phyloP scores from a whole-genome alignment of 768 basidiomycete species.

The Agaricus sinodeliciosus region DNA sequence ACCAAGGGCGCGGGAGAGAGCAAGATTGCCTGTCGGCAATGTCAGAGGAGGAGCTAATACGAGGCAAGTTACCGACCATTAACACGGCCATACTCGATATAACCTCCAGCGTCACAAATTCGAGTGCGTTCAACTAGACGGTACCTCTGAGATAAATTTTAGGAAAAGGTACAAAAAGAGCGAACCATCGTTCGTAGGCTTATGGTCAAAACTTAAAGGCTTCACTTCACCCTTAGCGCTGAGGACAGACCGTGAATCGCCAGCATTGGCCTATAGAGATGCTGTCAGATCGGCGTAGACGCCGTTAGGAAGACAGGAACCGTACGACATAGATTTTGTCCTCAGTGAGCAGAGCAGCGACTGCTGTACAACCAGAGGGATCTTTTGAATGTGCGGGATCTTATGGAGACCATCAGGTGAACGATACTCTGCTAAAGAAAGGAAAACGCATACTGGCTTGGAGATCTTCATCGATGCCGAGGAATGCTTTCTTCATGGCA shows the following conservation, averaged over 20 bases:
- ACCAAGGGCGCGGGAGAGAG: constrained; percentile 89
- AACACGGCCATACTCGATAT: constrained; percentile 93
- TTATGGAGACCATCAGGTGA: constrained; percentile 23
- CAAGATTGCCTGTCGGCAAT: constrained; percentile 73
- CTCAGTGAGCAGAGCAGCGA: constrained; percentile 83
- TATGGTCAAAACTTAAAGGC: constrained; percentile 90
- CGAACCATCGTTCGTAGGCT: constrained; percentile 82
- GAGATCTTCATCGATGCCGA: constrained; percentile 95
- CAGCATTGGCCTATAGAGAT: constrained; percentile 81
- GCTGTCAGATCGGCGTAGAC: constrained; percentile 13
- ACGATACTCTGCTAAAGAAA: constrained; percentile 8
- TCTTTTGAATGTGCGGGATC: constrained; percentile 86
- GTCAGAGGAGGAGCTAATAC: constrained; percentile 1
- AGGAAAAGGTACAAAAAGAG: constrained; percentile 3
- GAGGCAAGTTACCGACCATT: constrained; percentile 56
- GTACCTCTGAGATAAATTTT: background rate
- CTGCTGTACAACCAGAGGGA: constrained; percentile 94
- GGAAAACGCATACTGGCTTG: constrained; percentile 42
- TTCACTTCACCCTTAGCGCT: constrained; percentile 81
- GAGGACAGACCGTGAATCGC: constrained; percentile 91
- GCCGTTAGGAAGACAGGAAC: constrained; percentile 10
- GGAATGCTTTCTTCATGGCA: constrained; percentile 83
- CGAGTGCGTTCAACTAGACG: constrained; percentile 72
- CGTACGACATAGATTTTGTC: constrained; percentile 75
- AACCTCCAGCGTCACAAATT: constrained; percentile 88